Base-by-base conservation (phyloP, 257 asterid species). In the Solanum tarijense region DNA sequence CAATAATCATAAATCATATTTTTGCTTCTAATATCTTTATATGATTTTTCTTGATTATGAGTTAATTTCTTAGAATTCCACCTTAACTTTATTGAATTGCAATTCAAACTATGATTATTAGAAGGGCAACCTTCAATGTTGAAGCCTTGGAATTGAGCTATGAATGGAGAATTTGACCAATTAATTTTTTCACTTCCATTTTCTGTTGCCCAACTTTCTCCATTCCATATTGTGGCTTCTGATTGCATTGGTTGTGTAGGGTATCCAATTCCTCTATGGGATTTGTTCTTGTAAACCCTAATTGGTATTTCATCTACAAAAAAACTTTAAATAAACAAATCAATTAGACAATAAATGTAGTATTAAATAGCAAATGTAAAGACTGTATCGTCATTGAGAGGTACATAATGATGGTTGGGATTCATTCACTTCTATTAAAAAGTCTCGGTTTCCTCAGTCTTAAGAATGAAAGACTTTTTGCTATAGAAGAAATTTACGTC, bases 161-260 rank as follows among this genome's bases (percentile, higher is more conserved):
- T 23, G 75, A 83, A 83, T 1, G 89, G 89, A 34, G 84, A 79
- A 32, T 23, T 73, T 2, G 89, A 21, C 89, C 89, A 88, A 31
- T 88, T 60, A 6, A 83, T 88, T 75, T 88, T 88, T 16, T 84
- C 46, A 16, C 13, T 46, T 46, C 89, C 89, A 31, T 48, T 81
- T 16, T 88, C 84, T 5, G 84, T 88, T 35, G 89, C 89, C 87
- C 87, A 88, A 31, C 35, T 41, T 16, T 88, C 89, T 69, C 84
- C 89, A n/a, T 88, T 46, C 89, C 89, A 88, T 83, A 88, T 68
- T 12, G 65, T 83, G 13, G 87, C 87, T 8, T 35, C 35, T 83
- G 85, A n/a, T 71, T 68, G 87, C 89, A 83, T 88, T 34, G 87
- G 34, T 39, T 88, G 74, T 32, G 89, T 29, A 9, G 87, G 89